Conservation (phyloP, 306 rosid genomes). For the Gynostemma pentaphyllum region DNA sequence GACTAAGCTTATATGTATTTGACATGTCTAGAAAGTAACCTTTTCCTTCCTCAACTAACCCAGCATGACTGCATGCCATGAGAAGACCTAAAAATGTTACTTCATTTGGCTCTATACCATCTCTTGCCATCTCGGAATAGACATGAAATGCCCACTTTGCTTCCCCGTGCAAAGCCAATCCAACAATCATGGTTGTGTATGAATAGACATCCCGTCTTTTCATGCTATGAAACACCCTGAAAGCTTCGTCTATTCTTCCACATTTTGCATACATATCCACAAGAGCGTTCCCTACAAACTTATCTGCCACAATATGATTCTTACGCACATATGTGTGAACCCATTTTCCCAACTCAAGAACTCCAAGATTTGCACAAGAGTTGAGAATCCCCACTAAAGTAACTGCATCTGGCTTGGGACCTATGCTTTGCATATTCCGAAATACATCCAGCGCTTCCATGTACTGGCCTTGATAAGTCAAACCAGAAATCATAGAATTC, state of each 20-base stretch:
- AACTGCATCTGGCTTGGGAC: constrained; percentile 25
- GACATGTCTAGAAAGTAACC: constrained; percentile 25
- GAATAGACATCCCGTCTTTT: constrained; percentile 25
- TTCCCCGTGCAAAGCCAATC: constrained; percentile 34
- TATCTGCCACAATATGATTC: constrained; percentile 18
- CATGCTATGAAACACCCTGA: constrained; percentile 23
- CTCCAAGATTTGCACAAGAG: constrained; percentile 31
- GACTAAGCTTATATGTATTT: constrained; percentile 16
- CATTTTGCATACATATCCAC: constrained; percentile 39
- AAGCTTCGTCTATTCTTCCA: constrained; percentile 28
- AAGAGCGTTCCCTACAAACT: constrained; percentile 32
- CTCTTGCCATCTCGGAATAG: constrained; percentile 20
- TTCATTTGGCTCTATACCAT: constrained; percentile 24
- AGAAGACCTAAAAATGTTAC: constrained; percentile 33
- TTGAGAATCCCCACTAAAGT: constrained; percentile 29
- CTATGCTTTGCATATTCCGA: constrained; percentile 20
- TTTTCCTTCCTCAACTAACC: constrained; percentile 29
- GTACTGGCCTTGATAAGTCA: constrained; percentile 22
- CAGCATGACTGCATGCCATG: constrained; percentile 32
- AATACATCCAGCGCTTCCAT: constrained; percentile 23
- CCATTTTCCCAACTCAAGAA: constrained; percentile 33
- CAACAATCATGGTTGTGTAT: constrained; percentile 27
- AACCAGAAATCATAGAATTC: constrained; percentile 29
- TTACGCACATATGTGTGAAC: constrained; percentile 26
- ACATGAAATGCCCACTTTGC: constrained; percentile 18